Percentiles rank a stretch among this genome's conserved stretches.
These are phyloP conservation scores for Thuidium tamariscinum DNA, from an alignment of 225 moss, liverwort and hornwort species.

Conservation along the genomic window DNA sequence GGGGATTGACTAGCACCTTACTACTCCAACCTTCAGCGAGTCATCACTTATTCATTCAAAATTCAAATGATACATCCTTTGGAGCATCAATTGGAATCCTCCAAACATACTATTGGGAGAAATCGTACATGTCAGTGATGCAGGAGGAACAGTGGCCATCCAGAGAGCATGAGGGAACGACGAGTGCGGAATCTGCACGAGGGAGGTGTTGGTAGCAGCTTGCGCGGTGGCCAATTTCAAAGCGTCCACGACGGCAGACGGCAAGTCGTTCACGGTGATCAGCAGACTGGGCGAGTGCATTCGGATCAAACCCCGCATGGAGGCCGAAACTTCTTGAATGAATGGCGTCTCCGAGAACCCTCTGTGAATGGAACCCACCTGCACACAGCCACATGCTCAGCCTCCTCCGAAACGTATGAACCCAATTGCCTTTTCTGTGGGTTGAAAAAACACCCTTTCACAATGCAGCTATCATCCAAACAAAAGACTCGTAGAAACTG, in stretches of 20 bases:
- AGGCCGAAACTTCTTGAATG: slow-evolving; percentile 36
- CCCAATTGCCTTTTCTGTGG: not conserved
- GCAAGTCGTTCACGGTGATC: slow-evolving; percentile 26
- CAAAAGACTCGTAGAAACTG: not conserved
- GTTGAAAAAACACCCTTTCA: not conserved
- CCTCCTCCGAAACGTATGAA: not conserved
- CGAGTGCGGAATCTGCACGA: slow-evolving; percentile 28
- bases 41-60: not conserved
- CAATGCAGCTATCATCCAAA: not conserved
- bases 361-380: slow-evolving; percentile 28
- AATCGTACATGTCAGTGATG: slow-evolving; percentile 22
- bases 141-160: slow-evolving; percentile 29
- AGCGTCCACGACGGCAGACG: slow-evolving; percentile 21
- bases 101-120: not conserved
- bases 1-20: not conserved
- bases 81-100: not conserved
- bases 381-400: not conserved
- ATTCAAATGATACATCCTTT: not conserved
- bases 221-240: slow-evolving; percentile 18
- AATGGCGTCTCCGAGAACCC: slow-evolving; percentile 22
- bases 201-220: not conserved
- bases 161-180: slow-evolving; percentile 32
- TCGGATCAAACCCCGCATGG: slow-evolving; percentile 26
- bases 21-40: not conserved
- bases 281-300: slow-evolving; percentile 37